Conservation (phyloP, 257 asterid species). For the Rehmannia glutinosa region DNA sequence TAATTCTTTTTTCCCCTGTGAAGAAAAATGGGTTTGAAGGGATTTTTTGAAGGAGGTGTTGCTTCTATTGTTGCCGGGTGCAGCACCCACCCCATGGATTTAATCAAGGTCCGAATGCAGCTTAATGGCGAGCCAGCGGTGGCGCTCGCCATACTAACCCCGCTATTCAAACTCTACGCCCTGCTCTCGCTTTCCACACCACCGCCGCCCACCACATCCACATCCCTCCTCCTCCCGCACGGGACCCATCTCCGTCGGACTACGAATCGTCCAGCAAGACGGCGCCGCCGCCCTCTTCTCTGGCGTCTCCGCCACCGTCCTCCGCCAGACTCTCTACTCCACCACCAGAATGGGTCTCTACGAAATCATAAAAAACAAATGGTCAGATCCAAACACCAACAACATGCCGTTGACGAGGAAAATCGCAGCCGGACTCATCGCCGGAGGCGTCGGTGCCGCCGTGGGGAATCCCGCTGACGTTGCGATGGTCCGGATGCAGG, state of each 20-base stretch:
- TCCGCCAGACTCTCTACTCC: slow-evolving; percentile 57
- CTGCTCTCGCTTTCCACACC: slow-evolving; percentile 35
- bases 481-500: too few species aligned
- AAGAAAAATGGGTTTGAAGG: slow-evolving; percentile 52
- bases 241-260: slow-evolving; percentile 47
- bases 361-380: slow-evolving; percentile 54
- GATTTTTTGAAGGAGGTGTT: slow-evolving; percentile 59
- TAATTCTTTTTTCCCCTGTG: too few species aligned
- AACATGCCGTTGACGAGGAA: too few species aligned
- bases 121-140: slow-evolving; percentile 48
- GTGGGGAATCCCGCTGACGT: slow-evolving; percentile 79
- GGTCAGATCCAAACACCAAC: slow-evolving; percentile 44
- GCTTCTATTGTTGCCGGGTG: slow-evolving; percentile 72
- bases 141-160: too few species aligned
- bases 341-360: slow-evolving; percentile 72
- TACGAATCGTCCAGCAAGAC: slow-evolving; percentile 44
- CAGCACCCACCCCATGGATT: slow-evolving; percentile 52
- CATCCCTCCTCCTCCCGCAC: slow-evolving; percentile 22
- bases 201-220: slow-evolving; percentile 9
- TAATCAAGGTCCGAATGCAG: slow-evolving; percentile 62
- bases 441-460: slow-evolving; percentile 68
- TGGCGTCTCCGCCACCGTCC: slow-evolving; percentile 71
- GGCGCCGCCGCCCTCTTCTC: slow-evolving; percentile 54
- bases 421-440: slow-evolving; percentile 46
- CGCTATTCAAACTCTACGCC: too few species aligned